phyloP scores from a whole-genome alignment of 768 basidiomycete genomes.

The Pulveroboletus frians region DNA sequence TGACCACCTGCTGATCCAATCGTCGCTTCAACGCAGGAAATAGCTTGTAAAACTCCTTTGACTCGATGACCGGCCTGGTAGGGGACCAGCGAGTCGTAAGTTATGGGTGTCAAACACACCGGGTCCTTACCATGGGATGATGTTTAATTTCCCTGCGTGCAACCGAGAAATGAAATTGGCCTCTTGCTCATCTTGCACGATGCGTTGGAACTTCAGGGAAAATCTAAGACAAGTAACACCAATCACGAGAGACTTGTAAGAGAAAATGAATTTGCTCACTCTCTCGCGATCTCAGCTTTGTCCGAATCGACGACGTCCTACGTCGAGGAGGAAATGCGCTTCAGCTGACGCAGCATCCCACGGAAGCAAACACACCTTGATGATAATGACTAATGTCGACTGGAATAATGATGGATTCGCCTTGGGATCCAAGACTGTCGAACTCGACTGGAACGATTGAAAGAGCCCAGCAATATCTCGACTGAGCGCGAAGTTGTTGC shows the following conservation, averaged over 20 bases:
- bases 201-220: slow-evolving; percentile 51
- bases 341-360: too few species aligned
- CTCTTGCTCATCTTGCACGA: slow-evolving; percentile 54
- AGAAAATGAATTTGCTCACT: slow-evolving; percentile 35
- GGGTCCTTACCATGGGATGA: slow-evolving; percentile 47
- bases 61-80: slow-evolving; percentile 52
- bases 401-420: slow-evolving; percentile 55
- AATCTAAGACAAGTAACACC: slow-evolving; percentile 35
- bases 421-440: slow-evolving; percentile 51
- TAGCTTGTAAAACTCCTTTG: slow-evolving; percentile 50
- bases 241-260: not conserved
- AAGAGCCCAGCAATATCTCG: slow-evolving; percentile 59
- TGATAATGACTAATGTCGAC: slow-evolving; percentile 56
- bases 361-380: slow-evolving; percentile 32
- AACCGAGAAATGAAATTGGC: slow-evolving; percentile 58
- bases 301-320: slow-evolving; percentile 59
- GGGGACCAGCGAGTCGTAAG: not conserved
- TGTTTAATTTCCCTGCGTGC: slow-evolving; percentile 49
- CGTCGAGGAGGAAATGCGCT: too few species aligned
- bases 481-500: slow-evolving; percentile 60
- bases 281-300: slow-evolving; percentile 50
- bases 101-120: not conserved
- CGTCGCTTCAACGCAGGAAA: slow-evolving; percentile 43
- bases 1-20: slow-evolving; percentile 44
- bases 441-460: slow-evolving; percentile 55